These are phyloP conservation scores for Piedraia hortae DNA, from an alignment of 2,329 filamentous ascomycete species.

Conservation along the genomic window DNA sequence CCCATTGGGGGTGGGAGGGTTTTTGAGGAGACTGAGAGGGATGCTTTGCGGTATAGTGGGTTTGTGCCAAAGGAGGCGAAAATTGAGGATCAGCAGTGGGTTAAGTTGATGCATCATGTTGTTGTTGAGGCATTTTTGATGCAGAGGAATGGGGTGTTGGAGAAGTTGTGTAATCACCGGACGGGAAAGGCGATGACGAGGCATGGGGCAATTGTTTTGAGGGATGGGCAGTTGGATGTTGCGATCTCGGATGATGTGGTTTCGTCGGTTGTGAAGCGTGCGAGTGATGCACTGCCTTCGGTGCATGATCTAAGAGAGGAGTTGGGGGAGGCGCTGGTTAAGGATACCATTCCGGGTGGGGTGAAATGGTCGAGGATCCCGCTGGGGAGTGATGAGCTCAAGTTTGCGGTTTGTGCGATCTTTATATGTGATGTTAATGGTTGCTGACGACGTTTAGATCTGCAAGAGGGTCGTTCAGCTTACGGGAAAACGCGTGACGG, in stretches of 20 bases:
- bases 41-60: slow-evolving; percentile 12
- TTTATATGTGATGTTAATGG: slow-evolving; percentile 1
- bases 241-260: too few species aligned
- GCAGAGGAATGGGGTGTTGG: slow-evolving; percentile 14
- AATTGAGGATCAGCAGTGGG: slow-evolving; percentile 13
- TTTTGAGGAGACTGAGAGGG: slow-evolving; percentile 12
- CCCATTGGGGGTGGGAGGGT: slow-evolving; percentile 26
- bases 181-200: too few species aligned
- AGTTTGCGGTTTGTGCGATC: slow-evolving; percentile 45
- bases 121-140: slow-evolving; percentile 28
- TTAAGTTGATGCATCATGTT: slow-evolving; percentile 24
- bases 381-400: slow-evolving; percentile 30
- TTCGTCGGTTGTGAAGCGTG: too few species aligned
- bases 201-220: too few species aligned
- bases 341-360: slow-evolving; percentile 1
- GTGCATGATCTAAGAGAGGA: too few species aligned
- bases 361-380: slow-evolving; percentile 24
- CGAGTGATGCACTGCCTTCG: too few species aligned
- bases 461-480: slow-evolving; percentile 57
- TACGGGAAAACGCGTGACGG: slow-evolving; percentile 48
- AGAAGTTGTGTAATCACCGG: slow-evolving; percentile 2
- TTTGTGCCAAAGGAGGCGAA: slow-evolving; percentile 16
- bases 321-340: slow-evolving; percentile 1
- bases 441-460: slow-evolving; percentile 25
- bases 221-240: too few species aligned